phyloP scores from a whole-genome alignment of 306 rosid genomes.

The Herpetospermum pedunculosum region DNA sequence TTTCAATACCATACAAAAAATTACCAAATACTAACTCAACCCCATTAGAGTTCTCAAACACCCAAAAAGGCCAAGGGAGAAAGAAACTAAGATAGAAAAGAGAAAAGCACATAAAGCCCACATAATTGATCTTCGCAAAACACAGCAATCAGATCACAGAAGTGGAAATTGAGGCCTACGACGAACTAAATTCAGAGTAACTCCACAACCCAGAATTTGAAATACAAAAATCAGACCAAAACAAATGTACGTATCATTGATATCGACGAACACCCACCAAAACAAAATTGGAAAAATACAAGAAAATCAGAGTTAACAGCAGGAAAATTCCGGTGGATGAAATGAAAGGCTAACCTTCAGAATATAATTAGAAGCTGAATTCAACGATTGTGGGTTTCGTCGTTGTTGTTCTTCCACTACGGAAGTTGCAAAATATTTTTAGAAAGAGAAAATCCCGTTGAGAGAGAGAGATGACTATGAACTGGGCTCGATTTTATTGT shows the following conservation, averaged over 20 bases:
- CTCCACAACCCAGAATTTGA: background rate
- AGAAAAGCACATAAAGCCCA: background rate
- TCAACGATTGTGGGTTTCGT: slow-evolving; percentile 19
- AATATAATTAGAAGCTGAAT: slow-evolving; percentile 33
- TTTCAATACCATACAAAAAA: background rate
- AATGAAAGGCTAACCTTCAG: slow-evolving; percentile 32
- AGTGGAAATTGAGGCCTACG: background rate
- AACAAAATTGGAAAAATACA: background rate
- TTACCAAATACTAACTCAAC: background rate
- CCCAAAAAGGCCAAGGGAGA: background rate
- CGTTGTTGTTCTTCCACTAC: slow-evolving; percentile 19
- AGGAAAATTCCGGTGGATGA: background rate
- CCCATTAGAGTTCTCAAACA: slow-evolving; percentile 5
- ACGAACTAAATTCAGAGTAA: slow-evolving; percentile 5
- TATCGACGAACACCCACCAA: background rate
- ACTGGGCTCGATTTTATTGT: slow-evolving; percentile 41
- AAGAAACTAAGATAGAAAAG: background rate
- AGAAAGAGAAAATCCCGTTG: slow-evolving; percentile 25
- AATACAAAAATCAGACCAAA: background rate
- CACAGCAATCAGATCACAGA: slow-evolving; percentile 28
- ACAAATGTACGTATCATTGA: background rate
- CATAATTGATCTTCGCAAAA: slow-evolving; percentile 17
- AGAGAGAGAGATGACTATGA: slow-evolving; percentile 14
- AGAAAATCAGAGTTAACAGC: background rate
- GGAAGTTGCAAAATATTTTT: slow-evolving; percentile 32